Evolutionary conservation across 129 eudicot genomes (phyloP), one percentile per base, ranked within the genome.

Genomic region (Centaurea solstitialis): DNA sequence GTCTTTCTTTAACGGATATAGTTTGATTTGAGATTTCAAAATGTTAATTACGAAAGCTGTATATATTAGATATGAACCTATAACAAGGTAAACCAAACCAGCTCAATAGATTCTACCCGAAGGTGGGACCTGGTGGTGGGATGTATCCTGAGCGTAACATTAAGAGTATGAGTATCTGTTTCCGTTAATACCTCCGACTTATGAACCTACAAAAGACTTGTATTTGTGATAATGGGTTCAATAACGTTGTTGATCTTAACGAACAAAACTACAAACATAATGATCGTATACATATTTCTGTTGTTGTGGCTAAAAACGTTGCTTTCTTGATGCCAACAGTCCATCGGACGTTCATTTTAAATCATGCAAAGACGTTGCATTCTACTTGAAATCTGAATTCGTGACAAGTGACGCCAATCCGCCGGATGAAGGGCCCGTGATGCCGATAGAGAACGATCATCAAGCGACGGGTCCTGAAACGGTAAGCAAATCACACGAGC

Each of bases 361-460:
- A 1, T 75, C 81, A 4, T 82, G 85, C 85, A 76, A 38, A 76
- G 81, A 82, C n/a, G 85, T 66, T 68, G 81, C 77, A 7, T 10
- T 75, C 23, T 17, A 68, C 23, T 23, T 82, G 70, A 76, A 76
- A 37, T 53, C 85, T 53, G 64, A 37, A 17, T 82, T 15, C 1
- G 75, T 13, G 37, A 65, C 69, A 30, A 62, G 13, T 22, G 38
- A 68, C 61, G 81, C 35, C 78, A 75, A 76, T 76, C 50, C 76
- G 24, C 41, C 22, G 3, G 23, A 38, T 65, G 43, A 78, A 62
- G 59, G 17, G 67, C 22, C 21, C 22, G 66, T 62, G 47, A 45
- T 68, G 35, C 68, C 13, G 22, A 47, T 11, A 22, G 70, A 18
- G 75, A 28, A 13, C 6, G 68, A 33, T 30, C 13, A 67, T 17